Conservation (phyloP, 345 rosid species). For the Euphorbia tirucalli region DNA sequence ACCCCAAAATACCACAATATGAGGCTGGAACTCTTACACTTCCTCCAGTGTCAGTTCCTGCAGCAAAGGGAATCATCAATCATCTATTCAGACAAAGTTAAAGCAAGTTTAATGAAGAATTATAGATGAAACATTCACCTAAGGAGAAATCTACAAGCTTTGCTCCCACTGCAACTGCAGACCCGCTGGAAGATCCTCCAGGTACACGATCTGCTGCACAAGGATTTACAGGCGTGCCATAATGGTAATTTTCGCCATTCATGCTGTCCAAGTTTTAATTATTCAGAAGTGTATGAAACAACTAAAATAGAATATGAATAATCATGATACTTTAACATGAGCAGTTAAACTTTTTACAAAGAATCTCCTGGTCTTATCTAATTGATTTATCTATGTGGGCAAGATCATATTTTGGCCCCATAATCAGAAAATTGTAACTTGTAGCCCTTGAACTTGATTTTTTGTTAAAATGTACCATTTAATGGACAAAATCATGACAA, state of each 20-base stretch:
- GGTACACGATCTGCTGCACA: constrained; percentile 68
- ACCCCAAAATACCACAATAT: constrained; percentile 73
- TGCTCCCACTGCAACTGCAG: constrained; percentile 93
- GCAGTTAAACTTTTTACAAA: too few species aligned
- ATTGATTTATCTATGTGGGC: not conserved
- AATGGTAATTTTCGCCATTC: constrained; percentile 78
- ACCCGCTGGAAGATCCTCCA: constrained; percentile 97
- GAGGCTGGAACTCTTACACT: constrained; percentile 88
- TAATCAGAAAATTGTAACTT: not conserved
- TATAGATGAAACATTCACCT: constrained; percentile 40
- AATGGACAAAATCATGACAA: too few species aligned
- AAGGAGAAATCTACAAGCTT: constrained; percentile 78
- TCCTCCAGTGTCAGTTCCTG: constrained; percentile 95
- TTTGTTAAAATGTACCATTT: too few species aligned
- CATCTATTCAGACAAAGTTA: not conserved
- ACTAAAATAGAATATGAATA: not conserved
- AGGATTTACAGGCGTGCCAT: constrained; percentile 88
- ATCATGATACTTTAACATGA: not conserved
- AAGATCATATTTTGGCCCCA: not conserved
- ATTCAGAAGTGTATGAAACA: too few species aligned
- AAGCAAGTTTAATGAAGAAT: not conserved
- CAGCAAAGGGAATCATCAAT: not conserved
- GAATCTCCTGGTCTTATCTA: not conserved
- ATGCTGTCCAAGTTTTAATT: constrained; percentile 49
- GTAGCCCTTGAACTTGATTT: too few species aligned